Conservation (phyloP, 441 rosid species). For the Arabidopsis hybrid region DNA sequence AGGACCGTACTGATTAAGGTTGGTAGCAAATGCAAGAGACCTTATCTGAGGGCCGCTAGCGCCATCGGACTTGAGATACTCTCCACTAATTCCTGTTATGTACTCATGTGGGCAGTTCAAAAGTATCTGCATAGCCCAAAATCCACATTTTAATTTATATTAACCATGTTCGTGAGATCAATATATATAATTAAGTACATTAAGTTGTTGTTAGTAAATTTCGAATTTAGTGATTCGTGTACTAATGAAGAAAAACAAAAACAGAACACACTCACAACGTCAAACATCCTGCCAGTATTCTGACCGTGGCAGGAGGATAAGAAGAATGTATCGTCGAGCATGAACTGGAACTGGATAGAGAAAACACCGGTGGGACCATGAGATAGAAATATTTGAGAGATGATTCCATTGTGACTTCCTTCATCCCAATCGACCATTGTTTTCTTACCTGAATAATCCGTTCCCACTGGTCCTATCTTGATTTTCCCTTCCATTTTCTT, state of each 20-base stretch:
- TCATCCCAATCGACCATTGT: slow-evolving; percentile 9
- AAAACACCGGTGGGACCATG: background rate
- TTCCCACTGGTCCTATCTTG: slow-evolving; percentile 23
- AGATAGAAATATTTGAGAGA: slow-evolving; percentile 23
- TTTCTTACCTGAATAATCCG: background rate
- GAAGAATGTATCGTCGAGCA: background rate
- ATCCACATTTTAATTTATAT: background rate
- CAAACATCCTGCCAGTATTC: background rate
- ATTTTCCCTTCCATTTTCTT: slow-evolving; percentile 16
- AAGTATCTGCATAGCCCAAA: background rate
- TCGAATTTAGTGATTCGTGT: too few relatives aligned
- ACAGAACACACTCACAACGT: background rate
- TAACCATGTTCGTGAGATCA: too few relatives aligned
- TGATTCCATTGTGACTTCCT: slow-evolving; percentile 12
- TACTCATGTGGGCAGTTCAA: background rate
- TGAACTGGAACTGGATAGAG: slow-evolving; percentile 23
- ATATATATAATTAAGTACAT: too few relatives aligned
- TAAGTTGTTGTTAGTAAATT: too few relatives aligned
- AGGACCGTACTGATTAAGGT: slow-evolving; percentile 10
- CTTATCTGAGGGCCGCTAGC: background rate
- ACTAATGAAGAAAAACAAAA: too few relatives aligned
- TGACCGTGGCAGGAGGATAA: background rate
- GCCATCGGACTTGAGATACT: background rate
- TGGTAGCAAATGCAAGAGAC: slow-evolving; percentile 16
- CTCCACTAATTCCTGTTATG: slow-evolving; percentile 23